Percentiles rank a stretch among this genome's conserved stretches.
Evolutionary conservation across 805 yeast species (phyloP).

Genomic region (Kuraishia cidri): DNA sequence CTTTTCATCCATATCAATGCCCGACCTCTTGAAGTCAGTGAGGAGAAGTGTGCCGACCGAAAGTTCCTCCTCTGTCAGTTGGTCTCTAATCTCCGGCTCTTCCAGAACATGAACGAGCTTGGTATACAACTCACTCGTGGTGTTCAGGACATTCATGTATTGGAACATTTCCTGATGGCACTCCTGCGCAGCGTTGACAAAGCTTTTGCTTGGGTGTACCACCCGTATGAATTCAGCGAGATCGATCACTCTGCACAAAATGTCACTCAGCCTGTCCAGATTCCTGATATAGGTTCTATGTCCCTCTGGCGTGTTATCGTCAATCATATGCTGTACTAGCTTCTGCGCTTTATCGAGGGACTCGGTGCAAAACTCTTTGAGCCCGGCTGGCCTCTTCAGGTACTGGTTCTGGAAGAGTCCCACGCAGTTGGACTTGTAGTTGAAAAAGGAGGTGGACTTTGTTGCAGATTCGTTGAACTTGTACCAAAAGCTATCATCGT

Average conservation of each 20-base stretch:
- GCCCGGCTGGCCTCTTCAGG: conserved; percentile 61
- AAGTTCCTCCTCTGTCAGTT: conserved; percentile 63
- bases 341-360: conserved; percentile 60
- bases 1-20: conserved; percentile 66
- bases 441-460: conserved; percentile 12
- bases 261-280: conserved; percentile 80
- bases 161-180: conserved; percentile 87
- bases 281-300: conserved; percentile 44
- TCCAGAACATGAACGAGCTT: conserved; percentile 49
- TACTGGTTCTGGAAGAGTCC: conserved; percentile 76
- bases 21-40: conserved; percentile 85
- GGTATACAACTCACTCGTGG: conserved; percentile 63
- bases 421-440: conserved; percentile 16
- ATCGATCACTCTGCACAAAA: conserved; percentile 87
- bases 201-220: conserved; percentile 68
- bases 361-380: conserved; percentile 53
- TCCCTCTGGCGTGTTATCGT: conserved; percentile 33
- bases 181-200: conserved; percentile 74
- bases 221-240: conserved; percentile 88
- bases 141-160: conserved; percentile 87
- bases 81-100: conserved; percentile 20
- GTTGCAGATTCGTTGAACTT: conserved; percentile 29
- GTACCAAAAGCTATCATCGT: conserved; percentile 49
- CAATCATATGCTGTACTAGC: conserved; percentile 48
- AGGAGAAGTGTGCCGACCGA: conserved; percentile 74